These are phyloP conservation scores for Aschersonia sp. DNA, from an alignment of 2,329 filamentous ascomycete genomes.

Conservation along the genomic window DNA sequence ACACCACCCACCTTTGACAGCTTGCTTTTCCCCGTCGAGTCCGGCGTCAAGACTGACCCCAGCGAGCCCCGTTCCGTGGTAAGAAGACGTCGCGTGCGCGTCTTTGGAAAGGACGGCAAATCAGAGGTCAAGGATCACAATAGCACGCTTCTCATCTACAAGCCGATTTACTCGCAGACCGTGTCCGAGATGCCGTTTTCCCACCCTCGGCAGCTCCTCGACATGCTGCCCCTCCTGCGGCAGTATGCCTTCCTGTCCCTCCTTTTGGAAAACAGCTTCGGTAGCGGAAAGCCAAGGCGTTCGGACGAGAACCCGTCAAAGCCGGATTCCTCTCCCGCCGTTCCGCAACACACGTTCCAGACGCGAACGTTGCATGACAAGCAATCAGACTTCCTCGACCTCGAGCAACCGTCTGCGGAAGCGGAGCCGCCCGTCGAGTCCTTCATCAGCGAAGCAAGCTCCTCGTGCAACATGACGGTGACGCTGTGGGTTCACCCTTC, in stretches of 20 bases:
- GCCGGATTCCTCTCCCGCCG: too few relatives aligned
- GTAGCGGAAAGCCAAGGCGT: constrained; percentile 11
- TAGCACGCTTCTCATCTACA: constrained; percentile 55
- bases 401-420: not conserved
- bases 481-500: constrained; percentile 35
- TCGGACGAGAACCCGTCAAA: not conserved
- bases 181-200: constrained; percentile 59
- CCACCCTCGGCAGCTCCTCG: constrained; percentile 62
- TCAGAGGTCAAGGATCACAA: constrained; percentile 24
- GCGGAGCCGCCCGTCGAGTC: not conserved
- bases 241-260: constrained; percentile 61
- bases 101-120: constrained; percentile 18
- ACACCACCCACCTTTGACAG: constrained; percentile 38
- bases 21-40: constrained; percentile 38
- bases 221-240: constrained; percentile 57
- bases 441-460: constrained; percentile 4
- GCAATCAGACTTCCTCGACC: constrained; percentile 16
- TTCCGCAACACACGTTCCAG: too few relatives aligned
- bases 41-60: constrained; percentile 34
- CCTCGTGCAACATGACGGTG: constrained; percentile 29
- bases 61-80: constrained; percentile 42
- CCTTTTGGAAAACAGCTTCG: constrained; percentile 49
- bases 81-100: constrained; percentile 30
- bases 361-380: constrained; percentile 9
- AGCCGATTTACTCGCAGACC: constrained; percentile 54